A percentile compares a stretch with the other conserved stretches of the same genome.
Evolutionary conservation across 2,329 filamentous ascomycete genomes (phyloP).

Genomic region (Colletotrichum sp.): DNA sequence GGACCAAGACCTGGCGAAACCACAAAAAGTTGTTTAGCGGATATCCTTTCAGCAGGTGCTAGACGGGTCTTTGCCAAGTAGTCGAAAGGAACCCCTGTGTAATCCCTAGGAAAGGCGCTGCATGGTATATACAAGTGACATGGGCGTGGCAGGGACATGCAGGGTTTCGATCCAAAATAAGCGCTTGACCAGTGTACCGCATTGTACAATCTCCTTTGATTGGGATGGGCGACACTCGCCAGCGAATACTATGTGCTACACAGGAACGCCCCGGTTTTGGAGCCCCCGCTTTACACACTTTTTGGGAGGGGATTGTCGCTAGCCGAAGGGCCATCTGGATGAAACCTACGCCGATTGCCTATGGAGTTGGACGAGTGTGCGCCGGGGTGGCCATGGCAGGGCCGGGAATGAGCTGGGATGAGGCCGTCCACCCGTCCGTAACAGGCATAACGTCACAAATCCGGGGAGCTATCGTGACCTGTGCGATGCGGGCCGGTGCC

Average conservation of each 20-base stretch:
- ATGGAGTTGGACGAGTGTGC: neutral
- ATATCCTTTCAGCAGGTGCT: neutral
- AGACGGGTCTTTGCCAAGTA: neutral
- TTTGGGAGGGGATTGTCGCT: neutral
- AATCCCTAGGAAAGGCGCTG: neutral
- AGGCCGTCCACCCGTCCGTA: neutral
- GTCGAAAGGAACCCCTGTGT: neutral
- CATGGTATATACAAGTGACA: neutral
- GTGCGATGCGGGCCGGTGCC: slow-evolving; percentile 2
- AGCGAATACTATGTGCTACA: neutral
- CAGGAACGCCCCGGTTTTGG: neutral
- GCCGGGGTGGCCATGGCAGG: neutral
- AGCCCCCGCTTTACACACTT: slow-evolving; percentile 3
- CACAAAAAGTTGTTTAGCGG: neutral
- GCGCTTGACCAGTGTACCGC: neutral
- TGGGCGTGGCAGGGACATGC: neutral
- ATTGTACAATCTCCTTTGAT: slow-evolving; percentile 16
- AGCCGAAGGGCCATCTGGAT: neutral
- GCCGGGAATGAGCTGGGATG: neutral
- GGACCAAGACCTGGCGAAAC: neutral
- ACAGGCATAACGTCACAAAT: slow-evolving; percentile 1
- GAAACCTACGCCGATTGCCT: neutral
- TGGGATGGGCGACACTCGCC: slow-evolving; percentile 2
- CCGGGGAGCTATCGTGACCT: neutral
- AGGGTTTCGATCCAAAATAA: neutral